Evolutionary conservation across 805 yeast species (phyloP).

Genomic region (Candida incommunis): DNA sequence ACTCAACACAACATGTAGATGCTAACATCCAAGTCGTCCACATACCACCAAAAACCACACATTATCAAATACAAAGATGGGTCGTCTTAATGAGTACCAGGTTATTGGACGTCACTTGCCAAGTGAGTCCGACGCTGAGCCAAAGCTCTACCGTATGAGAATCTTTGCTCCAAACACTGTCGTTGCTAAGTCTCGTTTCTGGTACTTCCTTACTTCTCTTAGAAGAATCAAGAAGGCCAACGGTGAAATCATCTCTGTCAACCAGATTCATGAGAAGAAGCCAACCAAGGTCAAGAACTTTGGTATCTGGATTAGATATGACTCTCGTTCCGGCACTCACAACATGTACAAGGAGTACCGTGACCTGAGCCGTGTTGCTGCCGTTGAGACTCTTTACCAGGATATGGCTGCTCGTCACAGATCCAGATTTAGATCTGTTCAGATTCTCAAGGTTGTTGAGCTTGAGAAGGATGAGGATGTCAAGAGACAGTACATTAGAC

Average conservation of each 20-base stretch:
- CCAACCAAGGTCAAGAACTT: conserved; percentile 99
- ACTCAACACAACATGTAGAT: too few species aligned
- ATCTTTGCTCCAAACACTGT: conserved; percentile 98
- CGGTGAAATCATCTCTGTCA: conserved; percentile 95
- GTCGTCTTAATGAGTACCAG: conserved; percentile 98
- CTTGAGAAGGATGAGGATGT: conserved; percentile 95
- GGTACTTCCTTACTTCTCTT: conserved; percentile 99
- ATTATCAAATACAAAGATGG: conserved; percentile 44
- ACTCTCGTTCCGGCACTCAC: conserved; percentile 99
- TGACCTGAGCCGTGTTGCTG: conserved; percentile 97
- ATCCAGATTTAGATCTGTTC: conserved; percentile 99
- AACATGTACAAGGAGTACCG: conserved; percentile 99
- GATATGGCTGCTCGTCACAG: conserved; percentile 99
- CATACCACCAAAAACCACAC: too few species aligned
- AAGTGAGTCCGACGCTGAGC: conserved; percentile 97
- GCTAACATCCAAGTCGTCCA: too few species aligned
- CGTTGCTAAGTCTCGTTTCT: conserved; percentile 99
- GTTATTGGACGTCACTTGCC: conserved; percentile 99
- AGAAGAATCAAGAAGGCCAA: conserved; percentile 99
- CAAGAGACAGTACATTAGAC: conserved; percentile 98
- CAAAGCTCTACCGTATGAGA: conserved; percentile 99
- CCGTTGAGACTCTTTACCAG: conserved; percentile 96
- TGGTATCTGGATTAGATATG: conserved; percentile 99
- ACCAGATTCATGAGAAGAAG: conserved; percentile 82
- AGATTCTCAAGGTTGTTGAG: conserved; percentile 98